Conservation (phyloP, 2,329 filamentous ascomycete genomes). For the Gnomoniopsis sp. region DNA sequence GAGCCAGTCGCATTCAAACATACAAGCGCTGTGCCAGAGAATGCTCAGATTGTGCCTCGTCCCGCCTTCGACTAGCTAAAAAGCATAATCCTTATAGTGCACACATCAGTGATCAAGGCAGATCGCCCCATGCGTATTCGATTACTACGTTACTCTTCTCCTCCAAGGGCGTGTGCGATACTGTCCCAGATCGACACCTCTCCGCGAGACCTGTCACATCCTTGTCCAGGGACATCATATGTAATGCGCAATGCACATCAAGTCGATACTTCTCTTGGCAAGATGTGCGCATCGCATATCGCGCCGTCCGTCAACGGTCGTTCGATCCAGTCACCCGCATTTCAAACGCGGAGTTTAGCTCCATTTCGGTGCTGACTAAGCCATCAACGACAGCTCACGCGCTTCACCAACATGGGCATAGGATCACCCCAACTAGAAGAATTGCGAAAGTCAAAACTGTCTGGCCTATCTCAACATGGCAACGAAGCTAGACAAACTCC, state of each 20-base stretch:
- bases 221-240: neutral
- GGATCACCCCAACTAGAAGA: conserved; percentile 14
- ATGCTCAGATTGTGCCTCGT: too few relatives aligned
- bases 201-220: neutral
- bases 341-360: neutral
- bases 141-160: too few relatives aligned
- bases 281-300: too few relatives aligned
- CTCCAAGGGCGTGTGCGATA: neutral
- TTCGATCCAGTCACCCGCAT: neutral
- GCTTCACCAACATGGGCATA: neutral
- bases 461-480: conserved; percentile 27
- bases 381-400: neutral
- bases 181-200: neutral
- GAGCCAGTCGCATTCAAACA: too few relatives aligned
- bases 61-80: too few relatives aligned
- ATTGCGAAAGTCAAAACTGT: conserved; percentile 5
- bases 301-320: neutral
- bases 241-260: neutral
- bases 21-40: too few relatives aligned
- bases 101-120: too few relatives aligned
- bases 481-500: conserved; percentile 29
- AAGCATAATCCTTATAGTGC: too few relatives aligned
- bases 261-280: too few relatives aligned
- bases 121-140: too few relatives aligned
- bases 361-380: neutral